Evolutionary conservation across 1,284 basidiomycete species (phyloP), one percentile per base, ranked within the genome.

Genomic region (Ustilago curta): DNA sequence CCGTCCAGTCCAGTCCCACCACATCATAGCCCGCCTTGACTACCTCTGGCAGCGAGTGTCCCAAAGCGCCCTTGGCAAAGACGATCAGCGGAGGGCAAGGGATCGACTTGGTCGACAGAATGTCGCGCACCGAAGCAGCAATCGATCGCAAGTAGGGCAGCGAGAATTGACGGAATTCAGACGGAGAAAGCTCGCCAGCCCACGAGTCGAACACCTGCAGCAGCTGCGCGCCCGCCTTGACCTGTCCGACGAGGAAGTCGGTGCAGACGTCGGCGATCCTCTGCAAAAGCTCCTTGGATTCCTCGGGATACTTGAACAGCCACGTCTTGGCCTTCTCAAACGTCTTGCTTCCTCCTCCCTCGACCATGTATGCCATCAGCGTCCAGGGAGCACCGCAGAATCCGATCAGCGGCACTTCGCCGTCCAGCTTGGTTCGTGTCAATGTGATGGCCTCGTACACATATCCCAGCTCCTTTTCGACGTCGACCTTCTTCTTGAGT

Each of bases 311-410:
- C 55, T 81, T 76, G 70, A 79, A 84, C 39, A 84, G 71, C 83
- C 83, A 84, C 14, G 69, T 48, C 65, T 84, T 84, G 48, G 83
- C 83, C 68, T 83, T 83, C 52, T 83, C 82, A 57, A 83, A 84
- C 21, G 66, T 75, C 66, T 82, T 82, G 56, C 73, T 77, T 25
- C 83, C 83, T 39, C 83, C 83, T 19, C 83, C 83, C 42, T 84
- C 83, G 25, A 84, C 79, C 83, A 84, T 84, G 65, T 84, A 84
- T 18, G 83, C 82, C 83, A 84, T 84, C 43, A 84, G 66, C 21
- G 83, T 84, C 83, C 83, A 84, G 2, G 83, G 83, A 21, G 82
- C 80, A 35, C 83, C 83, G 54, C 81, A 81, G 70, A 84, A 84
- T 23, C 83, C 83, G 45, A 84, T 84, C 56, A 84, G 69, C n/a